Base-by-base conservation (phyloP, 805 yeast genomes). In the Zygoascus biomembranicola region DNA sequence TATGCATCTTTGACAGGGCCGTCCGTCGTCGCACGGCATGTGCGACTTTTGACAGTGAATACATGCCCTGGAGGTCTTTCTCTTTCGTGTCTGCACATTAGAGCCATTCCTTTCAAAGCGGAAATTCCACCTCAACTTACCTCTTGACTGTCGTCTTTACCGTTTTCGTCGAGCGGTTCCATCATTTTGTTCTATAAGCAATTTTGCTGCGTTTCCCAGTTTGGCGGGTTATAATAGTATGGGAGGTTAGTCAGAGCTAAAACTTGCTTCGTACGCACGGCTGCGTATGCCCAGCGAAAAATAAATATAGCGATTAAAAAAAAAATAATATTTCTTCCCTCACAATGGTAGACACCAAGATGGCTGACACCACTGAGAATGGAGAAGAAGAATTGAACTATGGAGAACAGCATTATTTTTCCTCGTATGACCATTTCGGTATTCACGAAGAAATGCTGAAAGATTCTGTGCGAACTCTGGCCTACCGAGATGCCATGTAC, bases 401-500 rank as follows among this genome's bases (percentile, higher is more conserved):
- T 55, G 53, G 65, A 16, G 98, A 92, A 66, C 95, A 90, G 72
- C 98, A 92, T 70, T 94, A 94, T 72, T 94, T 94, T 74, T 78
- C 84, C 51, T 92, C 98, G 1, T 94, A 94, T 66, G 97, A 92
- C 69, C 98, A 94, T 68, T 90, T 89, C 66, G 96, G 97, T 52
- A 94, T 94, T 66, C 99, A 94, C 68, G 99, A 95, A 73, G 98
- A 92, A 72, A 94, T 94, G 99, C 81, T 94, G 64, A 95, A 94
- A 72, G 99, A 94, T 69, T 79, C 87, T 50, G 88, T 89, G 28
- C 83, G 99, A 70, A 94, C 99, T 8, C 73, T 90, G 57, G 80
- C 96, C 32, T 94, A 94, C 73, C 78, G 98, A 64, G 85, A 86
- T 58, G 96, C 97, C 52, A 94, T 94, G 69, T 81, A 82, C 73